Conservation (phyloP, 1,284 basidiomycete genomes). For the Lignosus rhinocerotis region DNA sequence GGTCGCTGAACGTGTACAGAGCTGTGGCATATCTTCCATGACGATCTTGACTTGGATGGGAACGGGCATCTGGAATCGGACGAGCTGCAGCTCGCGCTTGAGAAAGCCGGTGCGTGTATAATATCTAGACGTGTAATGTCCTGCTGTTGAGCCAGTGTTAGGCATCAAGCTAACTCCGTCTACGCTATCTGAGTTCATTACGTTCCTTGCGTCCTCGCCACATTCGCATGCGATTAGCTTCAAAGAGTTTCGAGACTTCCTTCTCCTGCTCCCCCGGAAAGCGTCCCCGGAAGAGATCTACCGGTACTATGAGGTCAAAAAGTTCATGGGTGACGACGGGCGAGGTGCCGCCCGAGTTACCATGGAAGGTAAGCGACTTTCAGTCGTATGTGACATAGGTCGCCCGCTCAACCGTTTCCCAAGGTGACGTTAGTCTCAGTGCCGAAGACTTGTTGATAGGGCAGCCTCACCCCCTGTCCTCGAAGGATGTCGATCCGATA, state of each 20-base stretch:
- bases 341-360: slow-evolving; percentile 77
- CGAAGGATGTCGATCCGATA: slow-evolving; percentile 27
- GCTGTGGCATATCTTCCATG: slow-evolving; percentile 88
- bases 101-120: slow-evolving; percentile 64
- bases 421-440: slow-evolving; percentile 76
- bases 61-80: slow-evolving; percentile 78
- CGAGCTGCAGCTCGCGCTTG: slow-evolving; percentile 71
- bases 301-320: slow-evolving; percentile 80
- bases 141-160: slow-evolving; percentile 32
- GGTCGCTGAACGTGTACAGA: slow-evolving; percentile 44
- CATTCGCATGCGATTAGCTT: slow-evolving; percentile 77
- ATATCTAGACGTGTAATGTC: slow-evolving; percentile 5
- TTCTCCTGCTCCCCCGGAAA: slow-evolving; percentile 82
- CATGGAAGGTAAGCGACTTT: slow-evolving; percentile 73
- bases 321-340: slow-evolving; percentile 74
- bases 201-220: slow-evolving; percentile 69
- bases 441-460: slow-evolving; percentile 54
- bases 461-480: slow-evolving; percentile 20
- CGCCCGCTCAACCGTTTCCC: slow-evolving; percentile 21
- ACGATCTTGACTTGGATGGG: slow-evolving; percentile 83
- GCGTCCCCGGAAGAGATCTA: slow-evolving; percentile 86
- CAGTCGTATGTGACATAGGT: neutral
- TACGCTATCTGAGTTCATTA: slow-evolving; percentile 79
- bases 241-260: slow-evolving; percentile 86
- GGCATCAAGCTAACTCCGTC: slow-evolving; percentile 69